Percentiles rank a stretch among this genome's conserved stretches.
phyloP scores from a whole-genome alignment of 257 asterid species.

The Haberlea rhodopensis region DNA sequence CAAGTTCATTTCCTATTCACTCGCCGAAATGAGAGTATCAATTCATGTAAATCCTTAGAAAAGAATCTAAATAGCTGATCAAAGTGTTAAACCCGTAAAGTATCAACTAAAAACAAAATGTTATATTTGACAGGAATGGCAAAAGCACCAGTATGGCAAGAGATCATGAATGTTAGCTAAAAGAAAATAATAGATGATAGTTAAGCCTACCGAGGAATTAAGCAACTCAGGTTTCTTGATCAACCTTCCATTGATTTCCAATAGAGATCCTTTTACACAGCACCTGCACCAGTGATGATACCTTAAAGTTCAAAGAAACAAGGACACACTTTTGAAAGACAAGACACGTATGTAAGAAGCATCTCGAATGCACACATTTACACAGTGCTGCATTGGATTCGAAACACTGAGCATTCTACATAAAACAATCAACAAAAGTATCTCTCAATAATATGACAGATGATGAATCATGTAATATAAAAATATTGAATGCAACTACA shows the following conservation, averaged over 20 bases:
- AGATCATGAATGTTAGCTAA: too few relatives aligned
- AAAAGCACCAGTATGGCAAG: too few relatives aligned
- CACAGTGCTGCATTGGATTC: conserved; percentile 83
- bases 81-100: too few relatives aligned
- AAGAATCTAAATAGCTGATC: too few relatives aligned
- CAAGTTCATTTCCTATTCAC: too few relatives aligned
- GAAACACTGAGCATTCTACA: conserved; percentile 87
- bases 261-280: conserved; percentile 81
- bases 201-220: conserved; percentile 44
- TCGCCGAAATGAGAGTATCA: too few relatives aligned
- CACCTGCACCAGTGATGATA: conserved; percentile 52
- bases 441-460: not conserved
- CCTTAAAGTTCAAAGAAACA: conserved; percentile 2
- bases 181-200: not conserved
- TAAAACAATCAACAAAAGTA: conserved; percentile 16
- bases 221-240: conserved; percentile 70
- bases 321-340: not conserved
- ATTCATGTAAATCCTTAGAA: too few relatives aligned
- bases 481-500: conserved; percentile 7
- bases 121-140: too few relatives aligned
- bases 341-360: conserved; percentile 49
- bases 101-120: too few relatives aligned
- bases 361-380: conserved; percentile 65
- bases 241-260: conserved; percentile 81
- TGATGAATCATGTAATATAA: not conserved